phyloP scores from a whole-genome alignment of 2,329 filamentous ascomycete genomes.

The Scytalidium sp. region DNA sequence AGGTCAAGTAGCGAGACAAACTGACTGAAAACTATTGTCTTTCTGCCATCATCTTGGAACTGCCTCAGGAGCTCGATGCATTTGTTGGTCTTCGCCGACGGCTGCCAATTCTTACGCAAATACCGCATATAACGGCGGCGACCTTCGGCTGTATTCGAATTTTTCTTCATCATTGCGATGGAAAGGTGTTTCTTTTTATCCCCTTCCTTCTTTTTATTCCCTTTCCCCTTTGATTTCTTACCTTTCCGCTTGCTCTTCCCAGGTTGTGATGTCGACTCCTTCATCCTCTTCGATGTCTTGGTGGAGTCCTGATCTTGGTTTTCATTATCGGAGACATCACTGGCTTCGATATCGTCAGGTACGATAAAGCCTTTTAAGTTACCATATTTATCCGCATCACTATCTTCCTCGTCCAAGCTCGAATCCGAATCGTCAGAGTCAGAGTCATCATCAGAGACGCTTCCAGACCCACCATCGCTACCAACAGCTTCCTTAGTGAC shows the following conservation, averaged over 20 bases:
- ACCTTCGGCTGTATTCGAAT: slow-evolving; percentile 60
- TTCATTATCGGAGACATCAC: slow-evolving; percentile 23
- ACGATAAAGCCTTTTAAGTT: slow-evolving; percentile 56
- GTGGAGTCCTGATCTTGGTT: slow-evolving; percentile 29
- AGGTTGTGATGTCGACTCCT: not conserved
- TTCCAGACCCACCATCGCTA: slow-evolving; percentile 14
- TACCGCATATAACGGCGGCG: slow-evolving; percentile 68
- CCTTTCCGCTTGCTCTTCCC: slow-evolving; percentile 35
- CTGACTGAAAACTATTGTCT: slow-evolving; percentile 79
- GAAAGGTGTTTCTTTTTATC: slow-evolving; percentile 37
- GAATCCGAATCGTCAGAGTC: slow-evolving; percentile 30
- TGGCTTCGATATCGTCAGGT: slow-evolving; percentile 37
- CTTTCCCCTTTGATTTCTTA: slow-evolving; percentile 25
- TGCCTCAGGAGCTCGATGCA: slow-evolving; percentile 58
- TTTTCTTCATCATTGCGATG: slow-evolving; percentile 64
- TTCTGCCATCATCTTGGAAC: slow-evolving; percentile 53
- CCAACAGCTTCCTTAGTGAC: slow-evolving; percentile 48
- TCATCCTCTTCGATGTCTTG: slow-evolving; percentile 13
- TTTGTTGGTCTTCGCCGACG: slow-evolving; percentile 73
- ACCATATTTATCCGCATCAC: slow-evolving; percentile 33
- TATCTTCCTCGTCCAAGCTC: slow-evolving; percentile 36
- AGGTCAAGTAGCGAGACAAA: slow-evolving; percentile 79
- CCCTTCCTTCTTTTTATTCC: slow-evolving; percentile 20
- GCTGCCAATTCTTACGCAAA: slow-evolving; percentile 69
- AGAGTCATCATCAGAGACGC: slow-evolving; percentile 13